Evolutionary conservation across 2,329 filamentous ascomycete species (phyloP).

Genomic region (Magnaporthales sp.): DNA sequence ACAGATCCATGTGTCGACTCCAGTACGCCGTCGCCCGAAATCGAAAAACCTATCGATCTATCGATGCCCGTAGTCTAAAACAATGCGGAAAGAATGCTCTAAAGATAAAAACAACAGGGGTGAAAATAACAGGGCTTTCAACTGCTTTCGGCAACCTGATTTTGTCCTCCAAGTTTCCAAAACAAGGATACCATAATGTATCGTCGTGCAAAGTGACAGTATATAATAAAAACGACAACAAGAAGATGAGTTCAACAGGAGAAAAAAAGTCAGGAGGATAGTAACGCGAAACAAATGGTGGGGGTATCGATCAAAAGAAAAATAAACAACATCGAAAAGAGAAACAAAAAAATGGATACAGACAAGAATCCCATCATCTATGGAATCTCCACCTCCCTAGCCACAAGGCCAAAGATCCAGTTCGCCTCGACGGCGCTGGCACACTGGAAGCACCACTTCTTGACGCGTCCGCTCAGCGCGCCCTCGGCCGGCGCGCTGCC

Average conservation of each 20-base stretch:
- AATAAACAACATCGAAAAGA: conserved; percentile 10
- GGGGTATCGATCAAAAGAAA: conserved; percentile 2
- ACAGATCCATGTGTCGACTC: not conserved
- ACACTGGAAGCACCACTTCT: conserved; percentile 58
- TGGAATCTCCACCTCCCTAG: conserved; percentile 42
- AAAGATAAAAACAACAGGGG: not conserved
- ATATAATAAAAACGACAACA: not conserved
- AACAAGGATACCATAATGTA: not conserved
- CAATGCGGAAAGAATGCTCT: not conserved
- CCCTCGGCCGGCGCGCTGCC: conserved; percentile 43
- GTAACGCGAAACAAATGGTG: not conserved
- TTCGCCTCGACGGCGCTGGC: conserved; percentile 41
- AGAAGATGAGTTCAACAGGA: not conserved
- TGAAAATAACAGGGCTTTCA: not conserved
- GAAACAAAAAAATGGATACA: not conserved
- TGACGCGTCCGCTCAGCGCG: conserved; percentile 43
- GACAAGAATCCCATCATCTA: conserved; percentile 7
- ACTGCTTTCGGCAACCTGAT: too few species aligned
- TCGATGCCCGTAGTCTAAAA: not conserved
- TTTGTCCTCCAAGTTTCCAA: too few species aligned
- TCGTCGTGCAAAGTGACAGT: not conserved
- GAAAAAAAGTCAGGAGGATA: not conserved
- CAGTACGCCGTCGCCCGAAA: conserved; percentile 1
- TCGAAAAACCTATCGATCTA: not conserved
- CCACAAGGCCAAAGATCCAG: conserved; percentile 48